A percentile compares a stretch with the other conserved stretches of the same genome.
phyloP scores from a whole-genome alignment of 371 early-diverging fungal species.

The Globomyces sp. region DNA sequence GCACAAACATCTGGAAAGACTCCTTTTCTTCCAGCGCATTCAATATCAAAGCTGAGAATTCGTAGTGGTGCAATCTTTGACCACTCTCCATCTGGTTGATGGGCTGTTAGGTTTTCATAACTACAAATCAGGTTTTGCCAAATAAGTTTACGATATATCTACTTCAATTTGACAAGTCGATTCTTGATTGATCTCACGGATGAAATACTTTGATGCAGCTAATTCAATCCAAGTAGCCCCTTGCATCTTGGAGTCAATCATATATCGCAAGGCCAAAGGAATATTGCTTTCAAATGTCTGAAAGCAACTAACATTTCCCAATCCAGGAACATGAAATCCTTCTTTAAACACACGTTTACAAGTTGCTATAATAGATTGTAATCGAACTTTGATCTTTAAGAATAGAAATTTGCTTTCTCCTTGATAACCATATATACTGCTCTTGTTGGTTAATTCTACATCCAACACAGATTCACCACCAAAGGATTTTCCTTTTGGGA shows the following conservation, averaged over 20 bases:
- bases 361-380: slow-evolving; percentile 29
- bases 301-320: slow-evolving; percentile 56
- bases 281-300: slow-evolving; percentile 92
- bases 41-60: slow-evolving; percentile 98
- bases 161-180: slow-evolving; percentile 87
- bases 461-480: slow-evolving; percentile 7
- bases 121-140: slow-evolving; percentile 43
- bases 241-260: slow-evolving; percentile 89
- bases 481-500: slow-evolving; percentile 21
- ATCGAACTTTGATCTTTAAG: slow-evolving; percentile 35
- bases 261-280: slow-evolving; percentile 89
- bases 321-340: slow-evolving; percentile 31
- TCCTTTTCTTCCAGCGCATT: slow-evolving; percentile 96
- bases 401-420: slow-evolving; percentile 34
- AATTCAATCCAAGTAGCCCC: slow-evolving; percentile 96
- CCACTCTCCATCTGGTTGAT: slow-evolving; percentile 90
- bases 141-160: slow-evolving; percentile 43
- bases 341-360: slow-evolving; percentile 34
- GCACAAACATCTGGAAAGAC: slow-evolving; percentile 84
- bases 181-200: slow-evolving; percentile 32
- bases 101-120: slow-evolving; percentile 73
- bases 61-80: slow-evolving; percentile 94
- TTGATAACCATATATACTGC: slow-evolving; percentile 43
- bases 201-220: slow-evolving; percentile 65
- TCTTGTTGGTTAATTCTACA: slow-evolving; percentile 16